These are phyloP conservation scores for Aspergillus unguis DNA, from an alignment of 2,329 filamentous ascomycete species.

Conservation along the genomic window DNA sequence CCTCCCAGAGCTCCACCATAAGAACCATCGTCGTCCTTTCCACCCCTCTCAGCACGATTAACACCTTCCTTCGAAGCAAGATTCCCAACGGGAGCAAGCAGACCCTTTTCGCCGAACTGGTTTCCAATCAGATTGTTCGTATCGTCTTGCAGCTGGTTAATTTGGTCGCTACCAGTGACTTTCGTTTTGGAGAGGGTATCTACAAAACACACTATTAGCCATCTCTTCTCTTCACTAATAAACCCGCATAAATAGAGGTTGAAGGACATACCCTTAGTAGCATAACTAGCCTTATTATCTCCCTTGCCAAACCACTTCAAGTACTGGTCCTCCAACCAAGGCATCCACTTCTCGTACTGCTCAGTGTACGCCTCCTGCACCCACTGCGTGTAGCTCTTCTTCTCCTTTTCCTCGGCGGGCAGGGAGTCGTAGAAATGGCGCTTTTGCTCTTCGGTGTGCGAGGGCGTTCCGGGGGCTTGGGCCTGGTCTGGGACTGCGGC, in stretches of 20 bases:
- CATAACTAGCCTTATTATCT: conserved; percentile 56
- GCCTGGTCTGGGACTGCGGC: background rate
- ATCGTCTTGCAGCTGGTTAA: conserved; percentile 53
- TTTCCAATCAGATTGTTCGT: conserved; percentile 49
- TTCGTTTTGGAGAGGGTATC: conserved; percentile 53
- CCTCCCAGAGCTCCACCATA: conserved; percentile 26
- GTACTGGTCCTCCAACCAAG: conserved; percentile 57
- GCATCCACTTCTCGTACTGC: conserved; percentile 56
- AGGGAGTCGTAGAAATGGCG: conserved; percentile 19
- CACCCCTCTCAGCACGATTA: conserved; percentile 52
- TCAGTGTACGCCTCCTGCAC: conserved; percentile 48
- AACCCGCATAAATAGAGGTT: background rate
- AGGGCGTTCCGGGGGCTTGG: conserved; percentile 1
- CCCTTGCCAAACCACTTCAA: conserved; percentile 53
- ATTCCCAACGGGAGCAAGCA: conserved; percentile 51
- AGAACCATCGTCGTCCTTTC: conserved; percentile 52
- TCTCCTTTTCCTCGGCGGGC: conserved; percentile 17
- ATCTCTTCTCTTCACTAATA: too few species aligned
- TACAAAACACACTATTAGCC: conserved; percentile 19
- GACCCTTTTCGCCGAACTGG: conserved; percentile 51
- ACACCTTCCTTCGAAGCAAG: conserved; percentile 50
- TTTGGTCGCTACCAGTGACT: conserved; percentile 49
- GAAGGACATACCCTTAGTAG: conserved; percentile 47
- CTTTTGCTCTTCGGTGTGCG: conserved; percentile 21
- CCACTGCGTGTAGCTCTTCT: conserved; percentile 37